These are phyloP conservation scores for Thamnidium elegans DNA, from an alignment of 192 early-diverging fungal genomes.

Conservation along the genomic window DNA sequence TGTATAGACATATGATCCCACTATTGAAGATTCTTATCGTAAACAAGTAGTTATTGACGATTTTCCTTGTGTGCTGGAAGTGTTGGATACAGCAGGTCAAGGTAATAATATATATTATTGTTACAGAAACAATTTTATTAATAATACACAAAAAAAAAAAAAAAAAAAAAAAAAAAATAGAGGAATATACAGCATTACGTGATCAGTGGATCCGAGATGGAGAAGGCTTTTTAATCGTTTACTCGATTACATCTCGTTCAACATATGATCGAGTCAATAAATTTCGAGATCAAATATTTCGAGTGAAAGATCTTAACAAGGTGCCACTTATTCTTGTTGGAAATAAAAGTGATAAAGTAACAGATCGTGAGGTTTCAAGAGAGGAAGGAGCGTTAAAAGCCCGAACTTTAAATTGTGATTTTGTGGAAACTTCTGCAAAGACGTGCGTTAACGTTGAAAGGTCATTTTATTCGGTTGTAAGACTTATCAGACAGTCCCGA, in stretches of 20 bases:
- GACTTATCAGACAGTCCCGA: conserved; percentile 61
- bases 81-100: conserved; percentile 94
- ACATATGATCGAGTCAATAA: conserved; percentile 80
- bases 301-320: conserved; percentile 77
- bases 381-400: conserved; percentile 77
- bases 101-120: conserved; percentile 19
- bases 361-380: conserved; percentile 73
- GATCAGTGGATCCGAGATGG: conserved; percentile 77
- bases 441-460: conserved; percentile 85
- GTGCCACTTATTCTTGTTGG: conserved; percentile 85
- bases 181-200: conserved; percentile 73
- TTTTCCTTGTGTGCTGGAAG: conserved; percentile 92
- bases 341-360: conserved; percentile 83
- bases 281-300: conserved; percentile 78
- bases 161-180: too few relatives aligned
- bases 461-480: conserved; percentile 73
- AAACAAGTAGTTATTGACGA: conserved; percentile 97
- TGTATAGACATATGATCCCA: conserved; percentile 88
- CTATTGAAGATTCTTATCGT: conserved; percentile 96
- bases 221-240: conserved; percentile 84
- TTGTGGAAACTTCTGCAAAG: conserved; percentile 82
- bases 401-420: conserved; percentile 64
- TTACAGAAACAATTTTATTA: not conserved
- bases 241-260: conserved; percentile 77
- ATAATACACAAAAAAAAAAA: conserved; percentile 4